Evolutionary conservation across 805 yeast species (phyloP), one percentile per base, ranked within the genome.

Genomic region (Saccharomyces kudriavzevii): DNA sequence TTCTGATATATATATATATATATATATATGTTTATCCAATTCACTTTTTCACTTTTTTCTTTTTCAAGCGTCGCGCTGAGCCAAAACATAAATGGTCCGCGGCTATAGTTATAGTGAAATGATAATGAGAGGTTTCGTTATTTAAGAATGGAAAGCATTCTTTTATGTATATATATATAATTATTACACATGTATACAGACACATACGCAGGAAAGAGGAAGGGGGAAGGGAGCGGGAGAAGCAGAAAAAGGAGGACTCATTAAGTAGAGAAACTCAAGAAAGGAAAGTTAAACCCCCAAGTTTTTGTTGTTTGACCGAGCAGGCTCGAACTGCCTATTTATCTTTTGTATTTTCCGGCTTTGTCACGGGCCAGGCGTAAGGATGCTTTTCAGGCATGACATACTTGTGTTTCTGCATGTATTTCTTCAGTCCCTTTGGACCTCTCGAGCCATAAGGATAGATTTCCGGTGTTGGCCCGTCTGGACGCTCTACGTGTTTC

Each of bases 381-480:
- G 79, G 73, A 48, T 81, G 83, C 54, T 78, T 77, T 60, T 80
- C 78, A 40, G 57, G 58, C 59, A 85, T 81, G n/a, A 74, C 77
- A 68, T 88, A 91, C 51, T 94, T 92, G 66, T 90, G 87, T 30
- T 77, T 73, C 49, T 70, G 69, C 72, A 92, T 72, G 68, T 82
- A 92, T 47, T 75, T 73, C 54, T 75, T 76, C 66, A 90, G 77
- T 25, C 74, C 75, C 52, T 72, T 71, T 50, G 99, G 98, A 47
- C 97, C 97, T 70, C 96, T 85, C 24, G 95, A 82, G 29, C 98
- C 98, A 70, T 94, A 92, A 14, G 92, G 80, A 69, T 92, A 92
- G 48, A 76, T 67, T 26, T 74, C 71, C 50, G 94, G 91, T 20
- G 70, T 62, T 54, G 94, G 92, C 50, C 82, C 85, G 52, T 82